phyloP scores from a whole-genome alignment of 2,329 filamentous ascomycete genomes.

The Madurella mycetomatis region DNA sequence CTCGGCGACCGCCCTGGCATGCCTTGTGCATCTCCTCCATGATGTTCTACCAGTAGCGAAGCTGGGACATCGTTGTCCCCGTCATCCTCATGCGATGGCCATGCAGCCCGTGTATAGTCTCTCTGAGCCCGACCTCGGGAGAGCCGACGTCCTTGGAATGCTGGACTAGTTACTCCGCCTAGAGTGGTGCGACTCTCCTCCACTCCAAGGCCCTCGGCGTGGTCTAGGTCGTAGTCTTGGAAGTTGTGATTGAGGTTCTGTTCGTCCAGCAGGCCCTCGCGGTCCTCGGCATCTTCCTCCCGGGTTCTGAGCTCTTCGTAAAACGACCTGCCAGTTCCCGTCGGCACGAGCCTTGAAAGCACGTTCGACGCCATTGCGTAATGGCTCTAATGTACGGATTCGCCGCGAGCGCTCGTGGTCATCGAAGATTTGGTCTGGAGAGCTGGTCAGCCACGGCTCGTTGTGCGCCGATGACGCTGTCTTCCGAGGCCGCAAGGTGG shows the following conservation, averaged over 20 bases:
- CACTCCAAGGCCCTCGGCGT: constrained; percentile 38
- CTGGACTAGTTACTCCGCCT: constrained; percentile 31
- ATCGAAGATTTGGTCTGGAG: constrained; percentile 2
- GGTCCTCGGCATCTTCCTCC: constrained; percentile 42
- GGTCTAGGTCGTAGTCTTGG: constrained; percentile 46
- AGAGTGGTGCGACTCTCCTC: constrained; percentile 45
- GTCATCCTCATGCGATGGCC: constrained; percentile 41
- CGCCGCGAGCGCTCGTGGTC: background rate
- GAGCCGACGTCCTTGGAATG: constrained; percentile 15
- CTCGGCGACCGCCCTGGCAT: constrained; percentile 17
- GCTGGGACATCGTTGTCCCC: constrained; percentile 59
- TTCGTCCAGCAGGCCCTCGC: constrained; percentile 45
- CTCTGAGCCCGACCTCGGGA: constrained; percentile 14
- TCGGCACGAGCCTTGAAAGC: constrained; percentile 42
- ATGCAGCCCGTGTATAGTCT: constrained; percentile 28
- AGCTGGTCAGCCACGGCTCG: background rate
- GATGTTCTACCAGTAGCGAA: constrained; percentile 57
- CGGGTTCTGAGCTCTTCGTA: constrained; percentile 45
- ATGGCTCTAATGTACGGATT: constrained; percentile 2
- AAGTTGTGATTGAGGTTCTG: constrained; percentile 51
- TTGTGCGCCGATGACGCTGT: background rate
- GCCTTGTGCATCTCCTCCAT: constrained; percentile 29
- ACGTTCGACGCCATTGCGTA: constrained; percentile 43
- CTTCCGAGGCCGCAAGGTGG: no score
- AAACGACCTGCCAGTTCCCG: constrained; percentile 39